Base-by-base conservation (phyloP, 208 protist species). In the Trypanosoma lewisi region DNA sequence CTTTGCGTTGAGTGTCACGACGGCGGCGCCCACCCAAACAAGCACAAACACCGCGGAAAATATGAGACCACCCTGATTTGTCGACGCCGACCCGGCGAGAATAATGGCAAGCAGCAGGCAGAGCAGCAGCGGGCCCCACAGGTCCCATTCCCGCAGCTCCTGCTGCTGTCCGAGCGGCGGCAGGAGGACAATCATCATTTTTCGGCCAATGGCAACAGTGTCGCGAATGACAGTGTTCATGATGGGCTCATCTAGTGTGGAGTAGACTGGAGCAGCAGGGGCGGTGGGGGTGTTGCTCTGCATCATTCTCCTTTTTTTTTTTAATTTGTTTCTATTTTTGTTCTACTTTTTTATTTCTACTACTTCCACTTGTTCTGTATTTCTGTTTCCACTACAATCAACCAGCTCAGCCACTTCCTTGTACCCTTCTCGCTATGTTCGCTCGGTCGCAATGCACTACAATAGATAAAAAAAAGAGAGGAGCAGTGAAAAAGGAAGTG, bases 51-150 rank as follows among this genome's bases (percentile, higher is more conserved):
- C 86, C 8, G 79, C 76, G 21, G 89, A 82, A 59, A 98, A 98
- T 55, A 93, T 72, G 27, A 89, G 59, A 14, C 75, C 74, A 42
- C 74, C 67, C 47, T 86, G 78, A 45, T 67, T 51, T 3, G 39
- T 33, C 19, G 59, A 62, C 5, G 83, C 83, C 17, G 71, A 77
- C 21, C 59, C 53, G 42, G 74, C 64, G 14, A 91, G 65, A 37
- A 82, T 80, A 33, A 93, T 72, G 23, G 94, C 87, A 34, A 97
- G 82, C 9, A 87, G 12, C 25, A 97, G 76, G 56, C 80, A 97
- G 37, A 98, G 76, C 37, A 98, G 30, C 12, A 98, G 77, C 4
- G 96, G 96, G 17, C 95, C 95, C 89, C 91, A 98, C 42, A 98
- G 70, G 55, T 98, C 96, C 93, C 90, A 94, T 39, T 91, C 78